Conservation (phyloP, 2,329 filamentous ascomycete species). For the Colletotrichum camelliae region DNA sequence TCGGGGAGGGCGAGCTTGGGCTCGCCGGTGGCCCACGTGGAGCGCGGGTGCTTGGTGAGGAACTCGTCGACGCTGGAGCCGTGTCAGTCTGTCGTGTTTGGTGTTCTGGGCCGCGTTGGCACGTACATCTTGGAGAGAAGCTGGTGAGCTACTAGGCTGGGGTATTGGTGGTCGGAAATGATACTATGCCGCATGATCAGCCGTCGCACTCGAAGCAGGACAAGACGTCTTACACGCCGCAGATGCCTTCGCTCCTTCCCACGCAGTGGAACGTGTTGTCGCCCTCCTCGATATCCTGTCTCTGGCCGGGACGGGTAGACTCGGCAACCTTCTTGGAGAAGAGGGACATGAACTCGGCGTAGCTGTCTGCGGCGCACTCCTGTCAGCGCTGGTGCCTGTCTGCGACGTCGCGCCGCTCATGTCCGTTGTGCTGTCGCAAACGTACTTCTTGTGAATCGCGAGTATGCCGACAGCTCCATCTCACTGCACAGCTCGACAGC, state of each 20-base stretch:
- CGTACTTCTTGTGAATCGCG: conserved; percentile 78
- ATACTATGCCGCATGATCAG: conserved; percentile 43
- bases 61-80: conserved; percentile 76
- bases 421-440: conserved; percentile 12
- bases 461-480: conserved; percentile 80
- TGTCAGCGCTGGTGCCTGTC: not conserved
- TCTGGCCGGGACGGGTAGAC: conserved; percentile 78
- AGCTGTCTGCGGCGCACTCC: not conserved
- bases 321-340: conserved; percentile 90
- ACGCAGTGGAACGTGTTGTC: conserved; percentile 83
- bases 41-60: conserved; percentile 74
- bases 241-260: conserved; percentile 74
- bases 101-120: not conserved
- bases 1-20: conserved; percentile 69
- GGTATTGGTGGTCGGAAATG: conserved; percentile 79
- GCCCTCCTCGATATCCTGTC: conserved; percentile 86
- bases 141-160: conserved; percentile 81
- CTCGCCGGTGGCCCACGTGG: conserved; percentile 65
- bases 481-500: conserved; percentile 78
- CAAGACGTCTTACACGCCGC: conserved; percentile 57
- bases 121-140: conserved; percentile 71
- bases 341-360: conserved; percentile 73
- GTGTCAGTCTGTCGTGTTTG: not conserved
- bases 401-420: not conserved
- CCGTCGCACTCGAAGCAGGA: not conserved